Percentiles rank a stretch among this genome's conserved stretches.
Evolutionary conservation across 1,139 yeast species (phyloP).

Genomic region (Kodamaea arcana): DNA sequence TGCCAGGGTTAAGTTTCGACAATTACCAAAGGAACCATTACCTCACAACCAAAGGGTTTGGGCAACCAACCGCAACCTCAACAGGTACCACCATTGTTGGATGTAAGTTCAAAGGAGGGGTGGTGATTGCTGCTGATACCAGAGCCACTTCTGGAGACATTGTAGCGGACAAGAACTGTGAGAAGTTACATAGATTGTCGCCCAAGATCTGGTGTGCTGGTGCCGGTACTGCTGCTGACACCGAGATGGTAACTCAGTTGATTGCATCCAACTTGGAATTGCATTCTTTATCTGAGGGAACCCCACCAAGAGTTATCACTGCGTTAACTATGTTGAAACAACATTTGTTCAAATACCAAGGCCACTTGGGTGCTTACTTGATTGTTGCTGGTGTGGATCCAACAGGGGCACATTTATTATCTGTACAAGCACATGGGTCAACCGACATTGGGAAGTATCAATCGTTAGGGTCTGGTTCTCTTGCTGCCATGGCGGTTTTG

Average conservation of each 20-base stretch:
- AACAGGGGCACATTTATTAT: conserved; percentile 87
- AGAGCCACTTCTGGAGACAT: conserved; percentile 95
- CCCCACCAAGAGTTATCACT: conserved; percentile 90
- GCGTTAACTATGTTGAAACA: conserved; percentile 92
- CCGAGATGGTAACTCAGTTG: conserved; percentile 93
- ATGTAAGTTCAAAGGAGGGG: conserved; percentile 87
- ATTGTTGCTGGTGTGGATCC: conserved; percentile 98
- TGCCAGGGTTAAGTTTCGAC: conserved; percentile 92
- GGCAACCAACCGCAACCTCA: conserved; percentile 84
- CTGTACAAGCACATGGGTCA: conserved; percentile 96
- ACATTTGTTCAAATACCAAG: conserved; percentile 93
- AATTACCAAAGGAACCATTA: conserved; percentile 84
- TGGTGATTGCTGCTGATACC: conserved; percentile 96
- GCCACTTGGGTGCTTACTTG: conserved; percentile 93
- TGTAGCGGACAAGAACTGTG: conserved; percentile 98
- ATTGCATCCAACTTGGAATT: conserved; percentile 87
- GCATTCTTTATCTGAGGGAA: conserved; percentile 75
- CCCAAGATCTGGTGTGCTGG: conserved; percentile 99
- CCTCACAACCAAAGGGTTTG: conserved; percentile 67
- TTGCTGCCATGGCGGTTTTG: conserved; percentile 97
- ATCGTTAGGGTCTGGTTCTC: conserved; percentile 94
- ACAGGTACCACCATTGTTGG: conserved; percentile 99
- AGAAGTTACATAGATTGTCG: conserved; percentile 85
- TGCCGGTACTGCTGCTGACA: conserved; percentile 99
- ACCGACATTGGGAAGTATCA: conserved; percentile 93